Conservation (phyloP, 2,329 filamentous ascomycete genomes). For the Penicillium brevicompactum region DNA sequence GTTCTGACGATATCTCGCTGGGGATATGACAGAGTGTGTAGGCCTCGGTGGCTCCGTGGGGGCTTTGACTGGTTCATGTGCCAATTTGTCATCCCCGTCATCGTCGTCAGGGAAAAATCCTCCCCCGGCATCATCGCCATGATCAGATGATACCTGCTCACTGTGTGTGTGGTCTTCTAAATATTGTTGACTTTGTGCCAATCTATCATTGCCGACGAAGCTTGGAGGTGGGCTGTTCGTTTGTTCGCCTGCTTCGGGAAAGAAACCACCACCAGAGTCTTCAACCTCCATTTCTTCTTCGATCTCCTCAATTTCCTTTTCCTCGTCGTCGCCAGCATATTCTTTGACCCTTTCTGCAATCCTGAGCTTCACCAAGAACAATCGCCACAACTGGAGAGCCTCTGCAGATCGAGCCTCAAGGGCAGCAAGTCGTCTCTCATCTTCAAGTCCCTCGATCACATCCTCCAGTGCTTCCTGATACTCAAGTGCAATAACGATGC, state of each 20-base stretch:
- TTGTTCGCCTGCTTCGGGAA: conserved; percentile 35
- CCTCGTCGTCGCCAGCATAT: conserved; percentile 46
- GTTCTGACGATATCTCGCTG: background rate
- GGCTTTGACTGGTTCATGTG: background rate
- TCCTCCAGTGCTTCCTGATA: conserved; percentile 71
- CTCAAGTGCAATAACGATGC: conserved; percentile 74
- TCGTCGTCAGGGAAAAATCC: conserved; percentile 10
- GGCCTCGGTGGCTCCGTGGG: background rate
- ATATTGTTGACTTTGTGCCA: background rate
- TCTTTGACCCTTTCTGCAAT: conserved; percentile 74
- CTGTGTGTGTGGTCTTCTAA: background rate
- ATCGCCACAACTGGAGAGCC: conserved; percentile 60
- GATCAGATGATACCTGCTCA: background rate
- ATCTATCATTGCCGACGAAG: background rate
- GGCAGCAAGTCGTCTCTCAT: conserved; percentile 66
- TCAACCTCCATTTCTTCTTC: conserved; percentile 37
- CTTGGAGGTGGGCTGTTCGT: background rate
- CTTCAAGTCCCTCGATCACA: conserved; percentile 67
- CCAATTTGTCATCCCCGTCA: conserved; percentile 2
- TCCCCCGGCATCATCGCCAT: conserved; percentile 1
- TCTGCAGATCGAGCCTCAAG: conserved; percentile 55
- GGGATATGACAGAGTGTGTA: background rate
- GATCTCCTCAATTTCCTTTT: conserved; percentile 41
- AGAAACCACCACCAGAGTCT: conserved; percentile 41
- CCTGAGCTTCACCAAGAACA: conserved; percentile 62